Conservation (phyloP, 2,329 filamentous ascomycete genomes). For the Ambrosiella xylebori region DNA sequence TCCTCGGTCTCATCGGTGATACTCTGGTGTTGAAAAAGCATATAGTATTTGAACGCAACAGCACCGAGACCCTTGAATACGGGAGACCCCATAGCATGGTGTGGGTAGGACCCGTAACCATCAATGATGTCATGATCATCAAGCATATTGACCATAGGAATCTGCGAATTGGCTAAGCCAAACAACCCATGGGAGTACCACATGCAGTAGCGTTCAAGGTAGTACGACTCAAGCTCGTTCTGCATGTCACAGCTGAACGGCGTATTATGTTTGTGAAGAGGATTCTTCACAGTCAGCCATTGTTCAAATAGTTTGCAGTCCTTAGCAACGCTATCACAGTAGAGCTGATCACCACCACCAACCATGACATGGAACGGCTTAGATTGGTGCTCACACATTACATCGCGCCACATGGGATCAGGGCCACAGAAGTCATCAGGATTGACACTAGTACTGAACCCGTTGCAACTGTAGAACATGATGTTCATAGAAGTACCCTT, state of each 20-base stretch:
- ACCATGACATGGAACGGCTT: slow-evolving; percentile 96
- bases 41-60: slow-evolving; percentile 94
- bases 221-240: slow-evolving; percentile 74
- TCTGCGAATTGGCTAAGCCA: slow-evolving; percentile 79
- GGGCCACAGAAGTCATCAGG: slow-evolving; percentile 72
- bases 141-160: slow-evolving; percentile 97
- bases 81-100: slow-evolving; percentile 78
- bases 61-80: slow-evolving; percentile 81
- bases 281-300: slow-evolving; percentile 71
- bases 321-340: slow-evolving; percentile 71
- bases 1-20: slow-evolving; percentile 61
- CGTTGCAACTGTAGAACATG: slow-evolving; percentile 97
- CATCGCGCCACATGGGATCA: slow-evolving; percentile 92
- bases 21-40: slow-evolving; percentile 96
- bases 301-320: slow-evolving; percentile 61
- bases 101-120: slow-evolving; percentile 83
- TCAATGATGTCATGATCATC: slow-evolving; percentile 89
- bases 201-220: slow-evolving; percentile 71
- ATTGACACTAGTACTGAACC: slow-evolving; percentile 69
- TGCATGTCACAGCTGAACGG: slow-evolving; percentile 71
- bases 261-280: slow-evolving; percentile 59
- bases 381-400: slow-evolving; percentile 79
- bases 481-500: slow-evolving; percentile 83
- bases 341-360: slow-evolving; percentile 91
- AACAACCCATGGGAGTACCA: slow-evolving; percentile 97